These are phyloP conservation scores for Zea mays DNA, from an alignment of 176 grass and related monocot species.

Conservation along the genomic window DNA sequence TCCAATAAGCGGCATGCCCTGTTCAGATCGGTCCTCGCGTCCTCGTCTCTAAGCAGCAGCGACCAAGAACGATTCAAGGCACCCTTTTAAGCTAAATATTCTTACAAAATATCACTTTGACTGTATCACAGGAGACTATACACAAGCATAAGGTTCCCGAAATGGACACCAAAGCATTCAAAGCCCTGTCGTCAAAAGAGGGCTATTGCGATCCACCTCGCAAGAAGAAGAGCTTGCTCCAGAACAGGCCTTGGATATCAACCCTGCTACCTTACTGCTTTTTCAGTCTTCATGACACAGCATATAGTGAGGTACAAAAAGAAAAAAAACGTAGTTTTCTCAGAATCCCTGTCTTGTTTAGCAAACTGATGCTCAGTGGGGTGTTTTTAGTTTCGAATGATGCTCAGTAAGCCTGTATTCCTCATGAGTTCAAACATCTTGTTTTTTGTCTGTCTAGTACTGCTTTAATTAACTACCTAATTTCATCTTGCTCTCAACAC, in stretches of 20 bases:
- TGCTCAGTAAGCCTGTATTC: background rate
- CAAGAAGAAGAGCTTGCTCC: slow-evolving; percentile 54
- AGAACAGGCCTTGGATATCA: slow-evolving; percentile 76
- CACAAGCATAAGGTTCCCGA: slow-evolving; percentile 57
- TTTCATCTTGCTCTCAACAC: background rate
- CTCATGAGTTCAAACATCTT: background rate
- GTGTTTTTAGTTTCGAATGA: background rate
- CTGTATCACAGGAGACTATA: slow-evolving; percentile 59
- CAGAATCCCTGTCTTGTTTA: background rate
- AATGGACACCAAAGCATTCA: slow-evolving; percentile 23
- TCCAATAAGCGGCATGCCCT: no score
- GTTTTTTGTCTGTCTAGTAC: background rate
- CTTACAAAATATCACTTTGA: background rate
- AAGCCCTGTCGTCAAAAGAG: slow-evolving; percentile 33
- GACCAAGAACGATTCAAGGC: no score
- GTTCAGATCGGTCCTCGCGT: no score
- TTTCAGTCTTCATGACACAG: slow-evolving; percentile 73
- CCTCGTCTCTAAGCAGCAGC: no score
- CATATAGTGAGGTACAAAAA: slow-evolving; percentile 69
- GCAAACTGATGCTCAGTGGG: background rate
- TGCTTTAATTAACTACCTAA: background rate
- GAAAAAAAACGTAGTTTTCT: background rate
- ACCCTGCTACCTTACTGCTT: slow-evolving; percentile 62
- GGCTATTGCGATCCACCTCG: slow-evolving; percentile 17
- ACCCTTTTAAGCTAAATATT: background rate